A percentile compares a stretch with the other conserved stretches of the same genome.
phyloP scores from a whole-genome alignment of 1,284 basidiomycete species.

The Baeospora myosura region DNA sequence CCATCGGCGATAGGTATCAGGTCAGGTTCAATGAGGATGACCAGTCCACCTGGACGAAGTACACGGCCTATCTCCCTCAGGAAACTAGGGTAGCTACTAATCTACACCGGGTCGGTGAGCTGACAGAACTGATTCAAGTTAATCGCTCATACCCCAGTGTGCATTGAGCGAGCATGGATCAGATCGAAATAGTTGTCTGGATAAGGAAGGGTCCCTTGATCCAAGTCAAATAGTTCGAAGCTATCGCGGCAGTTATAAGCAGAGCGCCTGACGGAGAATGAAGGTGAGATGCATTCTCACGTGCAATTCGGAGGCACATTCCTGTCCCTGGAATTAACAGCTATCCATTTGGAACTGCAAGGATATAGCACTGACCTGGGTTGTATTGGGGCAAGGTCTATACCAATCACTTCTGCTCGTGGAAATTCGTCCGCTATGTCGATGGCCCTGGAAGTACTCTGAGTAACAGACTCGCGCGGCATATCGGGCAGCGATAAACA shows the following conservation, averaged over 20 bases:
- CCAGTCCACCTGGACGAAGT: conserved; percentile 61
- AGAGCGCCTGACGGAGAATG: conserved; percentile 2
- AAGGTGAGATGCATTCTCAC: conserved; percentile 29
- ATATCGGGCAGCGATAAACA: conserved; percentile 13
- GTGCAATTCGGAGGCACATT: conserved; percentile 61
- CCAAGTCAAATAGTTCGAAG: conserved; percentile 62
- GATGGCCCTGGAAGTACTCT: conserved; percentile 39
- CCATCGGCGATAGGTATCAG: conserved; percentile 40
- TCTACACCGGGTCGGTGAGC: conserved; percentile 27
- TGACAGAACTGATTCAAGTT: conserved; percentile 10
- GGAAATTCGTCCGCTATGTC: conserved; percentile 66
- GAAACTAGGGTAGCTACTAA: conserved; percentile 52
- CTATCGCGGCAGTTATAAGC: conserved; percentile 24
- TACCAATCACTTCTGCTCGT: conserved; percentile 54
- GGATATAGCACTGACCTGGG: conserved; percentile 39
- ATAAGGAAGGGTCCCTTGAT: conserved; percentile 51
- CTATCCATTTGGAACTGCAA: not conserved
- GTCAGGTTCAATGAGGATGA: conserved; percentile 57
- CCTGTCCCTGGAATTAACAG: conserved; percentile 23
- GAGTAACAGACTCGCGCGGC: not conserved
- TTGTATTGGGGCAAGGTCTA: conserved; percentile 65
- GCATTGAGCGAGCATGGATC: conserved; percentile 59
- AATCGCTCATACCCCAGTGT: conserved; percentile 49
- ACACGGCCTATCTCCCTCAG: conserved; percentile 53
- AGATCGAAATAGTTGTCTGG: conserved; percentile 55